These are phyloP conservation scores for Quercus phellos DNA, from an alignment of 331 rosid species.

Conservation along the genomic window DNA sequence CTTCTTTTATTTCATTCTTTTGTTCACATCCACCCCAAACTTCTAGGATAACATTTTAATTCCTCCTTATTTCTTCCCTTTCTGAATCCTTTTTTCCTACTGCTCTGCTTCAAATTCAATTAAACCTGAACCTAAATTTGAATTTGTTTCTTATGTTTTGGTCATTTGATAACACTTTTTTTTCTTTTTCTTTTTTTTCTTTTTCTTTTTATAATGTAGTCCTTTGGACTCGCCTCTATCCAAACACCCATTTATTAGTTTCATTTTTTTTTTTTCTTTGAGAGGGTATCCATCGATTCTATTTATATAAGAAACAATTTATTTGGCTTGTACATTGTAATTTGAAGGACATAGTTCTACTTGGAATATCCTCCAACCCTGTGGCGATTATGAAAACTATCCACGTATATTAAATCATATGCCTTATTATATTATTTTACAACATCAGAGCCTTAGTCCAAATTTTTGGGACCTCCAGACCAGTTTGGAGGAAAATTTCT, in stretches of 20 bases:
- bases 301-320: not conserved
- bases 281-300: not conserved
- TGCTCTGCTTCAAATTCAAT: not conserved
- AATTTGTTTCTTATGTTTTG: not conserved
- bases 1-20: not conserved
- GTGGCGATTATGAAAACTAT: no score
- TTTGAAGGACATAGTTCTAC: not conserved
- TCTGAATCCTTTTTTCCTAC: not conserved
- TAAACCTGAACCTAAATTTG: not conserved
- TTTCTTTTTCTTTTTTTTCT: no score
- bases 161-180: no score
- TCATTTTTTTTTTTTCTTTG: not conserved
- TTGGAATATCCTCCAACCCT: no score
- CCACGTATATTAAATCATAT: no score
- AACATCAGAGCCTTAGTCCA: no score
- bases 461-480: no score
- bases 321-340: not conserved
- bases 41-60: not conserved
- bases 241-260: not conserved
- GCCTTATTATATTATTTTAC: no score
- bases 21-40: not conserved
- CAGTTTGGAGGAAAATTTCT: no score
- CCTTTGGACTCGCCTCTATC: no score
- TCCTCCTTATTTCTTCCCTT: not conserved
- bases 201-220: no score